Base-by-base conservation (phyloP, 148 eudicot genomes). In the Vaccinium corymbosum region DNA sequence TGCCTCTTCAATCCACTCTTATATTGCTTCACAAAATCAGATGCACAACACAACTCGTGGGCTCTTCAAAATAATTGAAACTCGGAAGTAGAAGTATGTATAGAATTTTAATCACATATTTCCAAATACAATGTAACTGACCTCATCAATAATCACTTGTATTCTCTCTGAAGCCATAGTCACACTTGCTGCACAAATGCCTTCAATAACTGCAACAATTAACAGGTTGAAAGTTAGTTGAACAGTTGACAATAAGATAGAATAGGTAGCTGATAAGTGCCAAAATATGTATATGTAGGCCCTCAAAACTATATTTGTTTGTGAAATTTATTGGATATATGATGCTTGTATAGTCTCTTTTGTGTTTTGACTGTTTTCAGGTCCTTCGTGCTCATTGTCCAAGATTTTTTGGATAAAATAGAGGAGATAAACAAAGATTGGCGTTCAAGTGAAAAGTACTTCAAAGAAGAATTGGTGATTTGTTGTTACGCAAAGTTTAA, bases 181-280 rank as follows among this genome's bases (percentile, higher is more conserved):
- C 32, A 85, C 73, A 66, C 53, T 50, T 74, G 81, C 84, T 4
- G 64, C 61, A 62, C 84, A 81, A 72, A 16, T 49, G 59, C 87
- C 84, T 85, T 81, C 83, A 51, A 85, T 85, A 7, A 81, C 87
- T 85, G 87, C 87, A 81, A 66, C 35, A 81, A 46, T 19, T 79
- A 32, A 49, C 25, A 17, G 49, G 35, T 57, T 61, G 20, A 46
- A 48, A 73, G 81, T 85, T 59, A 81, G 64, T 80, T 73, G n/a
- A 52, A 64, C 25, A 6, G 12, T 3, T n/a, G 56, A 55, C 78
- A 66, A n/a, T 22, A 81, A 52, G 78, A 53, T 29, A 80, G 25
- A 80, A 59, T 72, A 32, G 35, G 38, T 68, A 68, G 73, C 73
- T 68, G 73, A 35, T 35, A 35, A 35, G 38, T 35, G 38, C 38